A percentile compares a stretch with the other conserved stretches of the same genome.
phyloP scores from a whole-genome alignment of 305 asterid genomes.

The Fraxinus dipetala region DNA sequence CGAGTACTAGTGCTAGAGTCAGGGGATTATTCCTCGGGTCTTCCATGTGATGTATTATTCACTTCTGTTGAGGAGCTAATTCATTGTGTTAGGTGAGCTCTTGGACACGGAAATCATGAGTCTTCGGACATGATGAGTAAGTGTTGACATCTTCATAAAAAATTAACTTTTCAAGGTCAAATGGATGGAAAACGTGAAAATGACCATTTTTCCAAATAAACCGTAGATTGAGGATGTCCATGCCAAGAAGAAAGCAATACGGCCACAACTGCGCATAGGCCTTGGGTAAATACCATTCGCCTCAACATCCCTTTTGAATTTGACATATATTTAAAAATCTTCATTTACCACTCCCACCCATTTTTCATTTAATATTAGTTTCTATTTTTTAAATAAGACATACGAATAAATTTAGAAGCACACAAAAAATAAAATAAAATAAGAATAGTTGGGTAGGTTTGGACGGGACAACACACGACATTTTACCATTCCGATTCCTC shows the following conservation, averaged over 20 bases:
- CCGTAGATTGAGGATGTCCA: not conserved
- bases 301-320: not conserved
- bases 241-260: not conserved
- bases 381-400: not conserved
- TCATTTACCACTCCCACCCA: not conserved
- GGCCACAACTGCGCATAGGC: not conserved
- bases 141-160: not conserved
- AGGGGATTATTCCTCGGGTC: not conserved
- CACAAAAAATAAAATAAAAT: not conserved
- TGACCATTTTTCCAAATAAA: not conserved
- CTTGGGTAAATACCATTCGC: not conserved
- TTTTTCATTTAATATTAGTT: not conserved
- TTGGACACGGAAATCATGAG: not conserved
- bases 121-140: not conserved
- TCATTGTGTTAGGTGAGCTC: not conserved
- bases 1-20: not conserved
- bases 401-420: not conserved
- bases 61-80: not conserved
- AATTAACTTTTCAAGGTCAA: not conserved
- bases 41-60: not conserved
- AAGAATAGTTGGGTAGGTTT: not conserved
- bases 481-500: not conserved
- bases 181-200: not conserved
- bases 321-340: not conserved
- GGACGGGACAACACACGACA: not conserved